A percentile compares a stretch with the other conserved stretches of the same genome.
Conservation (phyloP, 2,329 filamentous ascomycete species). For the Aspergillus thermomutatus region DNA sequence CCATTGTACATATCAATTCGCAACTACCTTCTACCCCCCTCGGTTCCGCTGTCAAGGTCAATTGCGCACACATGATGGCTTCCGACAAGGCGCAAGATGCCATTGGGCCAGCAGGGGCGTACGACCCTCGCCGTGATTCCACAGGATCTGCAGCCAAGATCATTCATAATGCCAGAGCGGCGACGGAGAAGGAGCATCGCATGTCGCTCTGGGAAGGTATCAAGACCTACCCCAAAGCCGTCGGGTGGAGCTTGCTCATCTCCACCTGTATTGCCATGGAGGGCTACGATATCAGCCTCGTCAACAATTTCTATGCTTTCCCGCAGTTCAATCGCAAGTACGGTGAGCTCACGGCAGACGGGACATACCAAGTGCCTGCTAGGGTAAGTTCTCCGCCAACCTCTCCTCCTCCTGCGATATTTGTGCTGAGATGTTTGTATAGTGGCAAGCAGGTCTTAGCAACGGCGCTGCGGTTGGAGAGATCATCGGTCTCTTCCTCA, state of each 20-base stretch:
- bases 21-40: background rate
- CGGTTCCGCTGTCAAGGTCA: background rate
- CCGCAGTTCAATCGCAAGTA: conserved; percentile 42
- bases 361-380: conserved; percentile 39
- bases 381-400: conserved; percentile 25
- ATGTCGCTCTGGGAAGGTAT: conserved; percentile 76
- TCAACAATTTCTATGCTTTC: conserved; percentile 71
- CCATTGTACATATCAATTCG: background rate
- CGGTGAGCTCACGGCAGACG: conserved; percentile 30
- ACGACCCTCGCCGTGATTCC: conserved; percentile 13
- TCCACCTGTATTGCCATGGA: conserved; percentile 93
- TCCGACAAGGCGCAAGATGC: conserved; percentile 26
- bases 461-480: conserved; percentile 44
- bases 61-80: conserved; percentile 18
- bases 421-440: conserved; percentile 15
- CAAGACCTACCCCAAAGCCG: conserved; percentile 80
- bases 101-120: conserved; percentile 22
- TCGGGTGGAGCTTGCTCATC: conserved; percentile 78
- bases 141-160: conserved; percentile 30
- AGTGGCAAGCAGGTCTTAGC: conserved; percentile 47
- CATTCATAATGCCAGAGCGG: conserved; percentile 40
- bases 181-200: conserved; percentile 50
- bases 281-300: conserved; percentile 76
- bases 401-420: background rate
- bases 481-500: conserved; percentile 51